Evolutionary conservation across 148 eudicot species (phyloP).

Genomic region (Nepenthes gracilis): DNA sequence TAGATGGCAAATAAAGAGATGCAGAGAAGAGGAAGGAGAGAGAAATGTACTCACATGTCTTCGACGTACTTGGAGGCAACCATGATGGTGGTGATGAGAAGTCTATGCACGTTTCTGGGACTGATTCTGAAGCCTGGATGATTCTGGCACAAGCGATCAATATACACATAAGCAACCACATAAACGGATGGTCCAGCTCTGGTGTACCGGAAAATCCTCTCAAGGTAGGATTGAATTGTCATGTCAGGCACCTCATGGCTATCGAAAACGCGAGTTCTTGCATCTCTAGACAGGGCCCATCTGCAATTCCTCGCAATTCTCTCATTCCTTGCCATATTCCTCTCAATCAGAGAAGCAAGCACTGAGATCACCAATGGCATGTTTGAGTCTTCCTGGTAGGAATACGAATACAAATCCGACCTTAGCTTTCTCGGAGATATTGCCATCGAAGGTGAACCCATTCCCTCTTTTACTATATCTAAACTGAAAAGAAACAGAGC

Average conservation of each 20-base stretch:
- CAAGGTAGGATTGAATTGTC: conserved; percentile 72
- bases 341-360: conserved; percentile 71
- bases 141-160: conserved; percentile 63
- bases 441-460: conserved; percentile 15
- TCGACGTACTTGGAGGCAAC: conserved; percentile 91
- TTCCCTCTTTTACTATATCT: not conserved
- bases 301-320: conserved; percentile 37
- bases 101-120: conserved; percentile 76
- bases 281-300: conserved; percentile 28
- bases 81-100: conserved; percentile 88
- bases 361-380: conserved; percentile 80
- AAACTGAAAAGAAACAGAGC: not conserved
- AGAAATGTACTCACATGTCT: conserved; percentile 54
- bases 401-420: conserved; percentile 52
- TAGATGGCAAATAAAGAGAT: not conserved
- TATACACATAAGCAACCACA: conserved; percentile 88
- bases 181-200: conserved; percentile 77
- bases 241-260: conserved; percentile 78
- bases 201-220: conserved; percentile 82
- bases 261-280: conserved; percentile 45
- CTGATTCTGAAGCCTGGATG: conserved; percentile 58
- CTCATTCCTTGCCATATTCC: conserved; percentile 63
- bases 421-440: conserved; percentile 70
- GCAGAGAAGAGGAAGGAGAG: not conserved
- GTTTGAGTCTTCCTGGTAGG: conserved; percentile 41